Evolutionary conservation across 1,284 basidiomycete species (phyloP), one percentile per base, ranked within the genome.

Genomic region (Chondrostereum purpureum): DNA sequence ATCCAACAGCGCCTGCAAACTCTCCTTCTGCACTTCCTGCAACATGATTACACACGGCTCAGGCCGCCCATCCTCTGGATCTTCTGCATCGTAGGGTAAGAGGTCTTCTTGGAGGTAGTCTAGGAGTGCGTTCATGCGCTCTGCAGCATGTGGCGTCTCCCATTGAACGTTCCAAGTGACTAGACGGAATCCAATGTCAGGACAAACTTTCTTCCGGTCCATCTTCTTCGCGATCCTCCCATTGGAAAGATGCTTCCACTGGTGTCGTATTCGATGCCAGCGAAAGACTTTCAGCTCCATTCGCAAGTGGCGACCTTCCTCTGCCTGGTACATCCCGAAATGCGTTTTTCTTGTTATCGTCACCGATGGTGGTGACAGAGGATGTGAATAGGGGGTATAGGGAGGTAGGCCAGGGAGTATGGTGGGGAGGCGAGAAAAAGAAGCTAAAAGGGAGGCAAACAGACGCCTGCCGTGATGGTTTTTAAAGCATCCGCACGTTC

Each of bases 141-240:
- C 64, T 20, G 62, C 61, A 6, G 56, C 56, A 33, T 64, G 53
- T 0, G 57, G 52, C 8, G 62, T 60, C 43, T 59, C 53, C 55
- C 73, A 78, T 55, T 82, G 75, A 42, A 86, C 55, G 58, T 87
- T 86, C 84, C 84, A 87, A 24, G 80, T 76, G 47, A 84, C 57
- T 34, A 87, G 55, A 39, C 66, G 66, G 39, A 84, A 53, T 24
- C 56, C 65, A 14, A 20, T 16, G 21, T 64, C 65, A 19, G 68
- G 71, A 47, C 64, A 62, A 11, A 64, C 60, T 49, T 60, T 53
- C 48, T 51, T 43, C 52, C 58, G 54, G 49, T 47, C 37, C 17
- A 13, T 38, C 39, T n/a, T 36, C 5, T 24, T 22, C n/a, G n/a
- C n/a, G n/a, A n/a, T n/a, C n/a, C n/a, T n/a, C 31, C 37, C 8